A percentile compares a stretch with the other conserved stretches of the same genome.
Conservation (phyloP, 768 basidiomycete genomes). For the Mycena amicta region DNA sequence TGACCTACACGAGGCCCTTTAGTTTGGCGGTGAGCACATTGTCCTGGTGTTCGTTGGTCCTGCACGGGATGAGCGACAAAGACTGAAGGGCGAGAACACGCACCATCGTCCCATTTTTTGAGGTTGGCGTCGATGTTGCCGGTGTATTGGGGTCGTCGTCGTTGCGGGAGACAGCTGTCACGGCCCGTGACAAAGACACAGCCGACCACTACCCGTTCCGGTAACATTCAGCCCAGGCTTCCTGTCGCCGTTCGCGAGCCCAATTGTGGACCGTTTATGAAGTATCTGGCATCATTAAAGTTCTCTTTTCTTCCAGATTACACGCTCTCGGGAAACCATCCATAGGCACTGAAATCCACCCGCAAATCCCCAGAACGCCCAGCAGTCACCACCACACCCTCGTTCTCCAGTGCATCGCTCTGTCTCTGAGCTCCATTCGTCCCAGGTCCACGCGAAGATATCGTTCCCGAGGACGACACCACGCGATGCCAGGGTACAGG, state of each 20-base stretch:
- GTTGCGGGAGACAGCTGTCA: neutral
- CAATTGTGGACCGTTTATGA: no score
- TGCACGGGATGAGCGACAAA: constrained; percentile 29
- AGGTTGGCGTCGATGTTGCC: neutral
- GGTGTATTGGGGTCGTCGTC: neutral
- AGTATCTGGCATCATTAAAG: no score
- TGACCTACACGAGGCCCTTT: constrained; percentile 73
- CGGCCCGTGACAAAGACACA: neutral
- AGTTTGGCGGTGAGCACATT: constrained; percentile 75
- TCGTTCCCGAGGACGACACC: constrained; percentile 65
- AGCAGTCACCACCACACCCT: constrained; percentile 75
- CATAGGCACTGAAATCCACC: constrained; percentile 58
- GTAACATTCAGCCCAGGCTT: no score
- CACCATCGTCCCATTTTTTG: constrained; percentile 71
- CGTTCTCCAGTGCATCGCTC: constrained; percentile 72
- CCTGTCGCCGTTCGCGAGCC: no score
- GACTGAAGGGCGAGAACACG: constrained; percentile 15
- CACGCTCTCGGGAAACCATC: constrained; percentile 64
- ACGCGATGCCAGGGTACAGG: constrained; percentile 86
- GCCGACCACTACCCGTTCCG: no score
- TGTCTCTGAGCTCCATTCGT: constrained; percentile 80
- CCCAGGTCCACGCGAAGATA: constrained; percentile 83
- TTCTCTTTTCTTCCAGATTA: neutral
- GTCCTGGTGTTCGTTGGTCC: constrained; percentile 75
- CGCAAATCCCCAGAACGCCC: constrained; percentile 59